phyloP scores from a whole-genome alignment of 345 rosid genomes.

The Hibiscus syriacus region DNA sequence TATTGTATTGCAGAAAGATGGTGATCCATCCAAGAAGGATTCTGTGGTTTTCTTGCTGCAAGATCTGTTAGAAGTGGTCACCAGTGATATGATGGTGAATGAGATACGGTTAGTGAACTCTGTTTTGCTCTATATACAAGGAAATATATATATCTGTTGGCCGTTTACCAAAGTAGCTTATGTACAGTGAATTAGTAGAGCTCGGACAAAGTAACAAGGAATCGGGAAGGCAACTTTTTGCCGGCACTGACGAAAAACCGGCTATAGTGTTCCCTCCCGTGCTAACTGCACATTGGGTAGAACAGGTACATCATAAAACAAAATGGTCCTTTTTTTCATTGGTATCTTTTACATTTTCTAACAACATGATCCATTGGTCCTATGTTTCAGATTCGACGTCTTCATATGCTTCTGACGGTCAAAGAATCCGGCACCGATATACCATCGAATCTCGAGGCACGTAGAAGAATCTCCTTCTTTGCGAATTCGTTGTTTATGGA shows the following conservation, averaged over 20 bases:
- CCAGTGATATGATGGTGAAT: slow-evolving; percentile 87
- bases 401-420: slow-evolving; percentile 82
- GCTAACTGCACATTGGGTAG: slow-evolving; percentile 80
- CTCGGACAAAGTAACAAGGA: slow-evolving; percentile 85
- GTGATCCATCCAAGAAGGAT: slow-evolving; percentile 64
- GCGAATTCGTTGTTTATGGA: slow-evolving; percentile 94
- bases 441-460: slow-evolving; percentile 95
- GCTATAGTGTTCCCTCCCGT: slow-evolving; percentile 80
- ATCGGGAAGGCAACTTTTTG: slow-evolving; percentile 89
- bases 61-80: slow-evolving; percentile 93
- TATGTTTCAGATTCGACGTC: slow-evolving; percentile 66
- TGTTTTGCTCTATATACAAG: slow-evolving; percentile 1
- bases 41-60: slow-evolving; percentile 75
- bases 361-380: slow-evolving; percentile 5
- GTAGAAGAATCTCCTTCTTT: slow-evolving; percentile 89
- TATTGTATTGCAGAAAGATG: slow-evolving; percentile 69
- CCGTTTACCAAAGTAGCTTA: background rate
- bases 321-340: background rate
- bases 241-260: slow-evolving; percentile 82
- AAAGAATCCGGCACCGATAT: slow-evolving; percentile 87
- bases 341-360: background rate
- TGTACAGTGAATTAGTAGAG: slow-evolving; percentile 69
- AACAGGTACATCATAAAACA: slow-evolving; percentile 47
- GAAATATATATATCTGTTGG: background rate
- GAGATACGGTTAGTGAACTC: slow-evolving; percentile 73